Percentiles rank a stretch among this genome's conserved stretches.
Evolutionary conservation across 495 filamentous ascomycete species (phyloP).

Genomic region (Hamigera avellanea): DNA sequence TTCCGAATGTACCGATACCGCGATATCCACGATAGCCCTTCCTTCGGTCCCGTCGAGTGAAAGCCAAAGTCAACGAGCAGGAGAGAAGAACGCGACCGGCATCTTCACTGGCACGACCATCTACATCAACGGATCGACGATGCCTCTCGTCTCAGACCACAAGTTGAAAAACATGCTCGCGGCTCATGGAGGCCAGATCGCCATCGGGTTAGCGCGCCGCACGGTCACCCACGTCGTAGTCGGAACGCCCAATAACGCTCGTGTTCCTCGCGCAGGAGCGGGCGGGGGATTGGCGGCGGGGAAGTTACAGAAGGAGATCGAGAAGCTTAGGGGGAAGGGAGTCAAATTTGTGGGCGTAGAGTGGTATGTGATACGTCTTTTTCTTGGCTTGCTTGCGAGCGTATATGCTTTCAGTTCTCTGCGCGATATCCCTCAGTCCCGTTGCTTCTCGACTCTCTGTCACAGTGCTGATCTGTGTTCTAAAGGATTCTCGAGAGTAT

Average conservation of each 20-base stretch:
- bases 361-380: conserved; percentile 48
- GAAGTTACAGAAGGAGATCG: conserved; percentile 78
- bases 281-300: conserved; percentile 71
- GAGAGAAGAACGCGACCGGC: conserved; percentile 10
- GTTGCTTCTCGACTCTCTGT: too few species aligned
- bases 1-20: too few species aligned
- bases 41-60: background rate
- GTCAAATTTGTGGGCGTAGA: conserved; percentile 77
- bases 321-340: conserved; percentile 39
- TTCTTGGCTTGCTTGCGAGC: conserved; percentile 6
- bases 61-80: conserved; percentile 1
- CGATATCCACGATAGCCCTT: background rate
- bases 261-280: conserved; percentile 29
- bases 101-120: conserved; percentile 60
- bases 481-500: conserved; percentile 70
- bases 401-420: too few species aligned
- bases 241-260: conserved; percentile 40
- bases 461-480: too few species aligned
- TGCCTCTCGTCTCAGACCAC: conserved; percentile 74
- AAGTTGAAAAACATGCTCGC: conserved; percentile 69
- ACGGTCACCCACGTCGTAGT: conserved; percentile 82
- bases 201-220: conserved; percentile 55
- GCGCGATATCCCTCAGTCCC: too few species aligned
- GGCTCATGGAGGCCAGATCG: conserved; percentile 57
- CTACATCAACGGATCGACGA: conserved; percentile 83